Evolutionary conservation across 108 stramenopile species (phyloP).

Genomic region (Cyclotella atomus): DNA sequence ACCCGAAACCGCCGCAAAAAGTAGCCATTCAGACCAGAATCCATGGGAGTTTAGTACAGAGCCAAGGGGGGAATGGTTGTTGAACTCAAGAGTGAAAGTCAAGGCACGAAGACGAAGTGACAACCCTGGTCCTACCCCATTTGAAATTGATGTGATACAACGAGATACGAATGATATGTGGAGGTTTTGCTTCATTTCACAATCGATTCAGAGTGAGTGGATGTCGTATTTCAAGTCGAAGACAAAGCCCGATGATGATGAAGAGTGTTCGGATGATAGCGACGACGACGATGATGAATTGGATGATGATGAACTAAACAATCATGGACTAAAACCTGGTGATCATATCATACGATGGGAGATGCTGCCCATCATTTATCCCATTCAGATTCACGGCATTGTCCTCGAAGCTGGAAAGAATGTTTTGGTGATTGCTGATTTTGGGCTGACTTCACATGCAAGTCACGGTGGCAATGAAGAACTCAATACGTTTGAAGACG

Average conservation of each 20-base stretch:
- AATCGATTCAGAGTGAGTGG: slow-evolving; percentile 37
- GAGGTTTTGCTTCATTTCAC: slow-evolving; percentile 60
- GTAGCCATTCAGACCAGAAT: background rate
- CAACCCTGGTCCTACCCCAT: slow-evolving; percentile 48
- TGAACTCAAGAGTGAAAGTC: slow-evolving; percentile 12
- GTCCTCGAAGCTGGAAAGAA: slow-evolving; percentile 50
- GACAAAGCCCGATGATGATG: slow-evolving; percentile 10
- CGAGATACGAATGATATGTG: slow-evolving; percentile 41
- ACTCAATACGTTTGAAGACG: slow-evolving; percentile 34
- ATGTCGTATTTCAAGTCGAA: slow-evolving; percentile 31
- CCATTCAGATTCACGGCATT: slow-evolving; percentile 60
- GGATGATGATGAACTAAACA: slow-evolving; percentile 23
- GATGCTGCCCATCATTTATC: slow-evolving; percentile 56
- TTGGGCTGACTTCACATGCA: slow-evolving; percentile 49
- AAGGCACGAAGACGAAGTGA: slow-evolving; percentile 22
- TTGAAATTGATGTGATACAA: slow-evolving; percentile 47
- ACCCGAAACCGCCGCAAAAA: slow-evolving; percentile 1
- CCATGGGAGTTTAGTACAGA: slow-evolving; percentile 37
- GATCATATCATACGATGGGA: slow-evolving; percentile 69
- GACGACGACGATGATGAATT: slow-evolving; percentile 12
- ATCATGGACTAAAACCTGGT: slow-evolving; percentile 57
- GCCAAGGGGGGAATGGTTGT: slow-evolving; percentile 44
- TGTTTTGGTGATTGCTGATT: slow-evolving; percentile 49
- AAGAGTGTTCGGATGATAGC: slow-evolving; percentile 2
- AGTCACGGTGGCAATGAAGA: slow-evolving; percentile 15